Base-by-base conservation (phyloP, 1,284 basidiomycete genomes). In the Pseudomicrostroma phylloplanum region DNA sequence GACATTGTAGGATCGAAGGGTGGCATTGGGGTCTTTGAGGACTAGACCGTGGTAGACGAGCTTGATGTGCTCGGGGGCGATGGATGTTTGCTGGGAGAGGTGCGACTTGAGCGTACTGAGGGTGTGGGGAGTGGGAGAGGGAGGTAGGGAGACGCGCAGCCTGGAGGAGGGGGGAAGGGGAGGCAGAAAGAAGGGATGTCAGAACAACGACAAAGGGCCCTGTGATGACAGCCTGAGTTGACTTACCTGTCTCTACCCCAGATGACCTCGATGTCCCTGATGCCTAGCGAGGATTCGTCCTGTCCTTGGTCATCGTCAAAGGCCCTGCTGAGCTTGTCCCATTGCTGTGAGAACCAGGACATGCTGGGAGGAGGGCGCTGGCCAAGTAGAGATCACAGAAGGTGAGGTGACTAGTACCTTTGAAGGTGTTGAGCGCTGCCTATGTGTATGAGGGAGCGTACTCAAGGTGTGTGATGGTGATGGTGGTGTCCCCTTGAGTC, bases 321-420 rank as follows among this genome's bases (percentile, higher is more conserved):
- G 4, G 60, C 62, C 15, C 61, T 56, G 3, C 66, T 60, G 58
- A 67, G 70, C 46, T 69, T 67, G 56, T 72, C 66, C 76, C 76
- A 78, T 62, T 75, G 71, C n/a, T 69, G 68, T 30, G 74, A 75
- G 67, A 78, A 77, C 76, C 76, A 78, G 48, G 76, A 76, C 76
- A 78, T 78, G 43, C 17, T 61, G 15, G 41, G 46, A n/a, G n/a
- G n/a, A n/a, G n/a, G n/a, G n/a, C n/a, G n/a, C n/a, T n/a, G n/a
- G n/a, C n/a, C n/a, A n/a, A n/a, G n/a, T n/a, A n/a, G n/a, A n/a
- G n/a, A n/a, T n/a, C n/a, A n/a, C n/a, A n/a, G n/a, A n/a, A n/a
- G n/a, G n/a, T n/a, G n/a, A n/a, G n/a, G n/a, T n/a, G n/a, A n/a
- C n/a, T n/a, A n/a, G n/a, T n/a, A n/a, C n/a, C n/a, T n/a, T n/a